Base-by-base conservation (phyloP, 106 monocot species). In the Dendrobium chrysotoxum region DNA sequence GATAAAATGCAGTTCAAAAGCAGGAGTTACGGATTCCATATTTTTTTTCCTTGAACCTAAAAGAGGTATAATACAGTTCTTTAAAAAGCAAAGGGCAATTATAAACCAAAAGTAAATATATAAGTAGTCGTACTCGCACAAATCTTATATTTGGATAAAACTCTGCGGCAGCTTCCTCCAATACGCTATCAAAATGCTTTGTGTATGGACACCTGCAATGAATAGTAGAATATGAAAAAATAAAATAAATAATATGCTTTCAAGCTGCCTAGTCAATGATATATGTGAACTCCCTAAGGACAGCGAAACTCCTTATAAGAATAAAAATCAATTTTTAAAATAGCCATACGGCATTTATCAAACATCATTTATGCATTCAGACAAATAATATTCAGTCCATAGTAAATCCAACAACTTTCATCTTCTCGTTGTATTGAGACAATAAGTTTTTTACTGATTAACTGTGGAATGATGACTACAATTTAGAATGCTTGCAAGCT, bases 101-200 rank as follows among this genome's bases (percentile, higher is more conserved):
- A 61, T n/a, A 65, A 65, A 26, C 26, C 23, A 65, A 65, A 25
- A 9, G 5, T 65, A 65, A 13, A 50, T 50, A 16, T 65, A 65
- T 25, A 65, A 13, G 26, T 25, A 41, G 21, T 28, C 81, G 20
- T 92, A 92, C 92, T 15, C 92, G 88, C 73, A 96, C 45, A 44
- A 96, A 93, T 84, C 85, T 90, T 61, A 93, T 67, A 74, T 87
- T 77, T 8, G 90, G 96, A 81, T 96, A 81, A 79, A 96, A 96
- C 84, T 91, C 82, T 21, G 92, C 89, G 79, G 96, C 96, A 81
- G 93, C 81, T 85, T 93, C 96, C 73, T 93, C 93, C 85, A 96
- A 78, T 45, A 93, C 89, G 73, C 79, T 80, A 50, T 96, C 96
- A 58, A 96, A 88, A 87, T 93, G 93, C 78, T 90, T 92, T 2